Evolutionary conservation across 2,329 filamentous ascomycete genomes (phyloP), one percentile per base, ranked within the genome.

Genomic region (Nigrograna mackinnonii): DNA sequence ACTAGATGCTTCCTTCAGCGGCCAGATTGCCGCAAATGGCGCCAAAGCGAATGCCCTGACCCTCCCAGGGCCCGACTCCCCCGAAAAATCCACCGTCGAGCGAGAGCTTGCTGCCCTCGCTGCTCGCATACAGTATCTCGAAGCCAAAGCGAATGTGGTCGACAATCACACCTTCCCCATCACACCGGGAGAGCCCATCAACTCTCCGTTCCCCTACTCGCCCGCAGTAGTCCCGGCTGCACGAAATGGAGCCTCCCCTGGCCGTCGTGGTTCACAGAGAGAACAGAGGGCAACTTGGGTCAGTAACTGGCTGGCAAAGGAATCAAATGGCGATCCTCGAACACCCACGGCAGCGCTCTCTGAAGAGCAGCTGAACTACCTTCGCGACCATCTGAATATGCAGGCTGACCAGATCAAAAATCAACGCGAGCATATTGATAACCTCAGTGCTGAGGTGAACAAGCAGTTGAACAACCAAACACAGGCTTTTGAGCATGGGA

Each of bases 321-420:
- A 81, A 49, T 68, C 77, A 39, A 71, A 68, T 45, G 72, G 72
- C 44, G 69, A 72, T 35, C 62, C 69, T 52, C 58, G 79, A 57
- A 57, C 72, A 57, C 63, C 69, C 19, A 68, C 66, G 61, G 75
- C 70, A 74, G 82, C 74, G 60, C 80, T 89, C 60, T 89, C 85
- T 57, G 87, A 91, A 64, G 86, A 92, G 72, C 88, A 92, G 67
- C 85, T 95, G 57, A 85, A 86, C 69, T 87, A 89, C 52, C 79
- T 96, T 54, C 86, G 87, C 59, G 91, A 96, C 59, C 90, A 96
- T 71, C 87, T 97, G 50, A 89, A 95, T 65, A 89, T 91, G 67
- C 91, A 97, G 74, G 91, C 91, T 43, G 91, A 95, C 68, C 84
- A 95, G 64, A 91, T 96, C 58, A 86, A 89, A 69, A 88, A 82